Base-by-base conservation (phyloP, 257 asterid species). In the Hygrophila difformis region DNA sequence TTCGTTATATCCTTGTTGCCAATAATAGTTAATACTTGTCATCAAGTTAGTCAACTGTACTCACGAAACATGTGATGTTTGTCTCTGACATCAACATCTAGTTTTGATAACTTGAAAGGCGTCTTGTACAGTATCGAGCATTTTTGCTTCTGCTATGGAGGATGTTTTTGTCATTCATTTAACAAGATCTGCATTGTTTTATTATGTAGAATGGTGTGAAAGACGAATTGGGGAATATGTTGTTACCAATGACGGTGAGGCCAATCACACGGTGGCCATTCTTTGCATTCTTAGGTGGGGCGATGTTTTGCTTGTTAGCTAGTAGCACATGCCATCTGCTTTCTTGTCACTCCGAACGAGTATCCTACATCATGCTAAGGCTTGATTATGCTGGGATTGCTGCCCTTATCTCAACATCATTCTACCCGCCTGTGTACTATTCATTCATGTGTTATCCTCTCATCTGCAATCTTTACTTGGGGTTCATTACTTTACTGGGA, bases 221-320 rank as follows among this genome's bases (percentile, higher is more conserved):
- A 70, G 87, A 78, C 61, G 95, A 86, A 10, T 49, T 82, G 67
- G 89, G 74, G 1, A 82, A 82, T 77, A 59, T 82, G 43, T 63
- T n/a, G n/a, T n/a, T n/a, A n/a, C n/a, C n/a, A n/a, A n/a, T 86
- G 36, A 36, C 71, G 68, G 56, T 74, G 16, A 56, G 83, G 54
- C 99, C 95, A 44, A 78, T 91, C 55, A 86, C 99, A 0, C 89
- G 97, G 12, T 91, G 97, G 99, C 97, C 99, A 1, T 91, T 91
- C 76, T 91, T 78, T 18, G 91, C 80, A 8, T 91, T 86, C 76
- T 55, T 91, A 60, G 89, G 97, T 1, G 95, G 97, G 51, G 99
- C 99, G 44, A 86, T 91, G 99, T 87, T 91, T 41, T 91, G 97
- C 78, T 63, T 91, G 58, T 67, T 83, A 28, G 75, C 97, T 44